Evolutionary conservation across 1,284 basidiomycete genomes (phyloP), one percentile per base, ranked within the genome.

Genomic region (Boletus sp.): DNA sequence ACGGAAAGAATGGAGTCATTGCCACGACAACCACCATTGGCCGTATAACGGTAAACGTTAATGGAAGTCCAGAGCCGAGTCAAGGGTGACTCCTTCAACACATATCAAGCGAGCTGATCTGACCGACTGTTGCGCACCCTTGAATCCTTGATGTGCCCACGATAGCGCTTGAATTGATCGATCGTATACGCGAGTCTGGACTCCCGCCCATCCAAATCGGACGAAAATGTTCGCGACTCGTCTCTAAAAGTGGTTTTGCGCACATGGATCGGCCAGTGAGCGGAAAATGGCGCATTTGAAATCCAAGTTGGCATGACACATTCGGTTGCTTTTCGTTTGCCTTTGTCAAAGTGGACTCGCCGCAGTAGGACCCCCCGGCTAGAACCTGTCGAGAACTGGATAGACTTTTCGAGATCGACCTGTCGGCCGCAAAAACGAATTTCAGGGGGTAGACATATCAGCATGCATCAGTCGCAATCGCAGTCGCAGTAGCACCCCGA

Each of bases 211-310:
- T 36, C 19, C 26, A 25, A 41, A 44, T 40, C 5, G 39, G 22
- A 36, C 40, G 5, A 19, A 20, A 32, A n/a, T 26, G n/a, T 34
- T 49, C 30, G 43, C 40, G 17, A 43, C 43, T 36, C 14, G 4
- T 26, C 30, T 44, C 22, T n/a, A 25, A 36, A 22, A 26, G 35
- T 12, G 17, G 19, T 2, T 22, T 19, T 19, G n/a, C 5, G 35
- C 17, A 14, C 32, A 41, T 38, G 23, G n/a, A n/a, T n/a, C n/a
- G n/a, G n/a, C 16, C 34, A 17, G 17, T 23, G 6, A 19, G 17
- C 22, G 30, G 36, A 17, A 22, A 26, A 44, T 8, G 26, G 19
- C n/a, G 0, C n/a, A 59, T 59, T 60, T 58, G 53, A 57, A 58
- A 61, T 61, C 44, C 30, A n/a, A 17, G 35, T 26, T 35, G n/a